These are phyloP conservation scores for Paratinospora sagittata DNA, from an alignment of 164 flowering plant genomes.

Conservation along the genomic window DNA sequence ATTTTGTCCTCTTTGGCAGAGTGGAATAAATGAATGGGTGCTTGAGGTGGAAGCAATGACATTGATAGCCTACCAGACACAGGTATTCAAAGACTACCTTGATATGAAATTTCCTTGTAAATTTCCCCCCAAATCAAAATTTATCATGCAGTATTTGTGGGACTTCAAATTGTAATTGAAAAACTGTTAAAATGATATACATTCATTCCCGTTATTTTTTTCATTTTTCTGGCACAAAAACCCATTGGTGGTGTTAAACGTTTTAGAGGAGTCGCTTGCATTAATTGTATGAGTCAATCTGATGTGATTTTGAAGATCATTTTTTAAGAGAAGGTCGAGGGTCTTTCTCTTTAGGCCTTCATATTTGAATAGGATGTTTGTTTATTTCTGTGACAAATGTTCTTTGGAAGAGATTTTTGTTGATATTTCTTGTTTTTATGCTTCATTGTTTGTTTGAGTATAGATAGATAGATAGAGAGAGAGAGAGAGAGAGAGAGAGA, in stretches of 20 bases:
- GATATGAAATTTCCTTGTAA: background rate
- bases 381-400: background rate
- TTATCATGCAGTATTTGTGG: background rate
- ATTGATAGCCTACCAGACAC: conserved; percentile 43
- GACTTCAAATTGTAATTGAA: background rate
- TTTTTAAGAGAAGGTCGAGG: background rate
- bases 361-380: background rate
- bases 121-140: background rate
- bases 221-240: background rate
- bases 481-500: background rate
- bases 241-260: background rate
- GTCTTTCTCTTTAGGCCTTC: background rate
- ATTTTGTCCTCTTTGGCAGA: conserved; percentile 12
- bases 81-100: conserved; percentile 24
- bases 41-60: conserved; percentile 32
- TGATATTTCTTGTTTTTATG: background rate
- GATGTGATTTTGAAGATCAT: background rate
- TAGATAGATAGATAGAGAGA: background rate
- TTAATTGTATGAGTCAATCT: no score
- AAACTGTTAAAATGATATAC: background rate
- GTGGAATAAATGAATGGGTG: conserved; percentile 33
- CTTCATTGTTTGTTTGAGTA: background rate
- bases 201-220: background rate
- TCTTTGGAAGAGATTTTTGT: background rate
- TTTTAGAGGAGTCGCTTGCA: no score